Percentiles rank a stretch among this genome's conserved stretches.
Evolutionary conservation across 2,329 filamentous ascomycete species (phyloP).

Genomic region (Aspergillus tanneri): DNA sequence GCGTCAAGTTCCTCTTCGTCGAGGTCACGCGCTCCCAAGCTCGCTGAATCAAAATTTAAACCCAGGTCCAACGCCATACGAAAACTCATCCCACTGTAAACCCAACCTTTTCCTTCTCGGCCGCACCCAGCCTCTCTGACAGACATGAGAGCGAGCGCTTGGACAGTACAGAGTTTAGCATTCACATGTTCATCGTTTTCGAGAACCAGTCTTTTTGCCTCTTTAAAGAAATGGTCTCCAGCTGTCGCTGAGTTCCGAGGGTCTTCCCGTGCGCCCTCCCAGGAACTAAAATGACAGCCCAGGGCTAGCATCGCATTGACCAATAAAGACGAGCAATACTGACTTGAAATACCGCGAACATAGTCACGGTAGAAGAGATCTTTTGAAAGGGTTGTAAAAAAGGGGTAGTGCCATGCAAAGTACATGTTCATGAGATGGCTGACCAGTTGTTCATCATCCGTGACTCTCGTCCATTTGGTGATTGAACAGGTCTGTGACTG

Average conservation of each 20-base stretch:
- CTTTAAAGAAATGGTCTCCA: slow-evolving; percentile 92
- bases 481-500: slow-evolving; percentile 65
- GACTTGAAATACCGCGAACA: slow-evolving; percentile 63
- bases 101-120: slow-evolving; percentile 93
- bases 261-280: slow-evolving; percentile 67
- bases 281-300: slow-evolving; percentile 87
- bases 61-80: slow-evolving; percentile 95
- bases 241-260: slow-evolving; percentile 78
- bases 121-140: slow-evolving; percentile 94
- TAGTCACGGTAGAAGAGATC: slow-evolving; percentile 86
- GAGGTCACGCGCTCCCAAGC: slow-evolving; percentile 62
- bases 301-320: slow-evolving; percentile 93
- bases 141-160: slow-evolving; percentile 92
- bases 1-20: slow-evolving; percentile 86
- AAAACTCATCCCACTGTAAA: slow-evolving; percentile 97
- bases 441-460: slow-evolving; percentile 73
- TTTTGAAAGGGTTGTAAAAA: slow-evolving; percentile 88
- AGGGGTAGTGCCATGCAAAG: slow-evolving; percentile 96
- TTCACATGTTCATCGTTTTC: slow-evolving; percentile 93
- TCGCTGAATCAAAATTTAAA: slow-evolving; percentile 77
- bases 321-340: slow-evolving; percentile 83
- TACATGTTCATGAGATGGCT: slow-evolving; percentile 94
- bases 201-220: slow-evolving; percentile 84
- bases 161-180: slow-evolving; percentile 82
- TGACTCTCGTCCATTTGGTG: slow-evolving; percentile 84